Percentiles rank a stretch among this genome's conserved stretches.
Evolutionary conservation across 495 filamentous ascomycete species (phyloP).

Genomic region (Aspergillus olivimuriae): DNA sequence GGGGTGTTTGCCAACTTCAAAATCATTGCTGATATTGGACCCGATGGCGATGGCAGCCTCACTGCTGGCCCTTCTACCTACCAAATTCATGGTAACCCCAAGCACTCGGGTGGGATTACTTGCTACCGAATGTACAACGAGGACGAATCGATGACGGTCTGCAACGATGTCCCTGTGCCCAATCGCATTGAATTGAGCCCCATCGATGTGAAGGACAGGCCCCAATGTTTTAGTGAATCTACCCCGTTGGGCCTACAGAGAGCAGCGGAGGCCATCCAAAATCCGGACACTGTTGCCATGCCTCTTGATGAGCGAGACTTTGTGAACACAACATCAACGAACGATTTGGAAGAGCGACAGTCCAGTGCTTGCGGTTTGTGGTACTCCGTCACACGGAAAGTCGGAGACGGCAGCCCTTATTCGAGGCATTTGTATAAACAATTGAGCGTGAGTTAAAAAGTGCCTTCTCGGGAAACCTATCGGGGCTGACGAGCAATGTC

Average conservation of each 20-base stretch:
- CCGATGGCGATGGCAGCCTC: neutral
- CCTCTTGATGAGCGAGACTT: neutral
- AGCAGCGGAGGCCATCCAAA: neutral
- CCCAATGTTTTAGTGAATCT: neutral
- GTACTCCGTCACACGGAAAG: neutral
- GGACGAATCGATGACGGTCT: slow-evolving; percentile 2
- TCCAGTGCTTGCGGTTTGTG: neutral
- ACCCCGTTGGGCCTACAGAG: neutral
- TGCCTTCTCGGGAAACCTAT: neutral
- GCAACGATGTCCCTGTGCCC: slow-evolving; percentile 5
- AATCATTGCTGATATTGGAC: neutral
- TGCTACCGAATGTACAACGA: slow-evolving; percentile 6
- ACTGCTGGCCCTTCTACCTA: neutral
- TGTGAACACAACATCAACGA: neutral
- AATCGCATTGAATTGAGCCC: neutral
- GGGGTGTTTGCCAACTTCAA: neutral
- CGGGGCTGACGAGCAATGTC: neutral
- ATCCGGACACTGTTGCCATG: neutral
- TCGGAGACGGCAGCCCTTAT: slow-evolving; percentile 8
- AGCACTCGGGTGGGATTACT: slow-evolving; percentile 3
- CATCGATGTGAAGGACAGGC: neutral
- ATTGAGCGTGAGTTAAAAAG: slow-evolving; percentile 2
- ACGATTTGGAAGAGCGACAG: neutral
- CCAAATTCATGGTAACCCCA: slow-evolving; percentile 2
- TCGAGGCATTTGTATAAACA: slow-evolving; percentile 11